Conservation (phyloP, 2,329 filamentous ascomycete genomes). For the Talaromyces rugulosus region DNA sequence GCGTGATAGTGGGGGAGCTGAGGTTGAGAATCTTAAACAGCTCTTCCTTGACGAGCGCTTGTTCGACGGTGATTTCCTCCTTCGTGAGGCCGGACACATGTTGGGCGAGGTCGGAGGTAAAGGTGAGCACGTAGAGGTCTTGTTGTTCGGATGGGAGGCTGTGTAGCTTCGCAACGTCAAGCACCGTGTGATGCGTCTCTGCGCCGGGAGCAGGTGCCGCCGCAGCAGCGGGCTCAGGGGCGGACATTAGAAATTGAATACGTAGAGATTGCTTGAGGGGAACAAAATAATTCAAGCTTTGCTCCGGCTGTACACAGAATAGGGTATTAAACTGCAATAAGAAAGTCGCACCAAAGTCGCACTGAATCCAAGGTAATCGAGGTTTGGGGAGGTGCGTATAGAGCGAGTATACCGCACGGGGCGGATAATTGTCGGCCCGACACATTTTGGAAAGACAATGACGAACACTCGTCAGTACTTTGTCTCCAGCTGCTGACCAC, state of each 20-base stretch:
- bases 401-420: slow-evolving; percentile 16
- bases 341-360: neutral
- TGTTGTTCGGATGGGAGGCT: slow-evolving; percentile 89
- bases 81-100: slow-evolving; percentile 68
- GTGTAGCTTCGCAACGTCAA: slow-evolving; percentile 86
- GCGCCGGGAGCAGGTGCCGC: slow-evolving; percentile 28
- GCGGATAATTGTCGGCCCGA: slow-evolving; percentile 19
- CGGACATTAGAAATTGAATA: slow-evolving; percentile 32
- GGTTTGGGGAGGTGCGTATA: neutral
- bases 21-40: slow-evolving; percentile 89
- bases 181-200: slow-evolving; percentile 51
- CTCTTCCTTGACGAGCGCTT: slow-evolving; percentile 89
- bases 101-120: slow-evolving; percentile 74
- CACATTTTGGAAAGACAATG: slow-evolving; percentile 17
- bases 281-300: slow-evolving; percentile 3
- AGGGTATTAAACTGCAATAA: neutral
- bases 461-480: slow-evolving; percentile 14
- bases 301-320: neutral
- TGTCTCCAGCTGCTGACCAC: neutral
- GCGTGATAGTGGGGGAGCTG: slow-evolving; percentile 71
- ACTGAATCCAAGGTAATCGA: neutral
- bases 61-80: slow-evolving; percentile 81
- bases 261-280: slow-evolving; percentile 7
- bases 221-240: slow-evolving; percentile 26
- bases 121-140: slow-evolving; percentile 87